phyloP scores from a whole-genome alignment of 768 basidiomycete species.

The Hypholoma sublateritium region DNA sequence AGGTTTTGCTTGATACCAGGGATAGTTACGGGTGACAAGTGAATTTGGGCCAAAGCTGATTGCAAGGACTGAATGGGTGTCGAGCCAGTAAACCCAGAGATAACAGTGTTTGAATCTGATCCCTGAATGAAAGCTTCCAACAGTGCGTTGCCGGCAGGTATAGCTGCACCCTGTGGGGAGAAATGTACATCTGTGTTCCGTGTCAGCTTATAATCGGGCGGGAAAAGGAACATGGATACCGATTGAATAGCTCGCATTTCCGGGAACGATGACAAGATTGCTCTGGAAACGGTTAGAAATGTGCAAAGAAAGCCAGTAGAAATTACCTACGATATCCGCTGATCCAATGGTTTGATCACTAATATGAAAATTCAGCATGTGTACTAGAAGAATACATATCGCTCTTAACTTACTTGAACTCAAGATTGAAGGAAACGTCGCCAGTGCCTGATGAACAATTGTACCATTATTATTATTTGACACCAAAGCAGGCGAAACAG shows the following conservation, averaged over 20 bases:
- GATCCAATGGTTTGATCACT: conserved; percentile 56
- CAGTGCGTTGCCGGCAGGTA: conserved; percentile 51
- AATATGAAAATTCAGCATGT: not conserved
- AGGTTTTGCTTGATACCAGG: conserved; percentile 64
- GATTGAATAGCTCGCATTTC: conserved; percentile 55
- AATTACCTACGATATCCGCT: conserved; percentile 49
- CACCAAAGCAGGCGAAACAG: conserved; percentile 21
- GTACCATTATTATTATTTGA: conserved; percentile 16
- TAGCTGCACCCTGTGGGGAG: conserved; percentile 53
- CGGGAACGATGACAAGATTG: conserved; percentile 59
- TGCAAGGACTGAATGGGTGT: conserved; percentile 64
- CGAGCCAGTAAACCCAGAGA: conserved; percentile 52
- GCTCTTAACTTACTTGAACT: conserved; percentile 46
- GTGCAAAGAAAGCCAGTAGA: not conserved
- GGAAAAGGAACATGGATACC: conserved; percentile 25
- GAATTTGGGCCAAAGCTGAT: conserved; percentile 58
- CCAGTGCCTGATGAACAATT: conserved; percentile 43
- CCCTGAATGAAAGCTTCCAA: conserved; percentile 75
- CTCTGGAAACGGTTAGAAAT: conserved; percentile 28
- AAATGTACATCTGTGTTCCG: conserved; percentile 53
- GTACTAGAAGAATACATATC: not conserved
- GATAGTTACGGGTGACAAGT: conserved; percentile 59
- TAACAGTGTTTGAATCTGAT: conserved; percentile 50
- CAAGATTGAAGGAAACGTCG: conserved; percentile 60
- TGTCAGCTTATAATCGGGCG: not conserved